Evolutionary conservation across 2,329 filamentous ascomycete genomes (phyloP).

Genomic region (Ophiostoma populinum): DNA sequence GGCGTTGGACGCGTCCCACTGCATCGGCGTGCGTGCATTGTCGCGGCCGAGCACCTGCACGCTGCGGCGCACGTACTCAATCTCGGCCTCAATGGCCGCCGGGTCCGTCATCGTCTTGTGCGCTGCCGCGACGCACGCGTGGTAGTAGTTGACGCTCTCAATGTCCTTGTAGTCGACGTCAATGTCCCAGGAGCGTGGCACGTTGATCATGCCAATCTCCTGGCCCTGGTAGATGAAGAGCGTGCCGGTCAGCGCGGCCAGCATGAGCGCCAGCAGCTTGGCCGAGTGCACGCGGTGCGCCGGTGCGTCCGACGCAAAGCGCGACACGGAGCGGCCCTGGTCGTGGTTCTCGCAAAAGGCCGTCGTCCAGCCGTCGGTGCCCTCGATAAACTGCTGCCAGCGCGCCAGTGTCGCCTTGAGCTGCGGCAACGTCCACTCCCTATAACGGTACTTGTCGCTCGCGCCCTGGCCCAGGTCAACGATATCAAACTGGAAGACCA

Average conservation of each 20-base stretch:
- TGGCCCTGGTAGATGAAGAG: conserved; percentile 44
- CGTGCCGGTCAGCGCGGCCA: conserved; percentile 31
- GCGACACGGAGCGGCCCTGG: conserved; percentile 35
- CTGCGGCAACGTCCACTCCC: conserved; percentile 28
- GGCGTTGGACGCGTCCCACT: conserved; percentile 35
- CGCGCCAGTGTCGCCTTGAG: conserved; percentile 25
- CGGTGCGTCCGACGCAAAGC: conserved; percentile 28
- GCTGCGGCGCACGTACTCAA: conserved; percentile 29
- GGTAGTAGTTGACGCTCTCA: conserved; percentile 31
- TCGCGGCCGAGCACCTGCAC: conserved; percentile 45
- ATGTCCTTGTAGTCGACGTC: conserved; percentile 28
- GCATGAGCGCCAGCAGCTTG: conserved; percentile 36
- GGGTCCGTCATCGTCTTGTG: conserved; percentile 14
- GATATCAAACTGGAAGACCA: conserved; percentile 53
- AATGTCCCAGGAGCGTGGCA: conserved; percentile 29
- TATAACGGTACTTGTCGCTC: conserved; percentile 32
- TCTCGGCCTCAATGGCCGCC: conserved; percentile 22
- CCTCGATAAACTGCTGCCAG: conserved; percentile 33
- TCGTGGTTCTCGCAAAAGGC: conserved; percentile 49
- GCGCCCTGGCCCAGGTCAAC: conserved; percentile 40
- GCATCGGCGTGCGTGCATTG: conserved; percentile 50
- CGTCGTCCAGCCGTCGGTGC: conserved; percentile 39
- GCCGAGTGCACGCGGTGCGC: conserved; percentile 26
- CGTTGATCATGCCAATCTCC: conserved; percentile 42
- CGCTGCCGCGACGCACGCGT: conserved; percentile 13